These are phyloP conservation scores for Friedmanniomyces simplex DNA, from an alignment of 495 filamentous ascomycete genomes.

Conservation along the genomic window DNA sequence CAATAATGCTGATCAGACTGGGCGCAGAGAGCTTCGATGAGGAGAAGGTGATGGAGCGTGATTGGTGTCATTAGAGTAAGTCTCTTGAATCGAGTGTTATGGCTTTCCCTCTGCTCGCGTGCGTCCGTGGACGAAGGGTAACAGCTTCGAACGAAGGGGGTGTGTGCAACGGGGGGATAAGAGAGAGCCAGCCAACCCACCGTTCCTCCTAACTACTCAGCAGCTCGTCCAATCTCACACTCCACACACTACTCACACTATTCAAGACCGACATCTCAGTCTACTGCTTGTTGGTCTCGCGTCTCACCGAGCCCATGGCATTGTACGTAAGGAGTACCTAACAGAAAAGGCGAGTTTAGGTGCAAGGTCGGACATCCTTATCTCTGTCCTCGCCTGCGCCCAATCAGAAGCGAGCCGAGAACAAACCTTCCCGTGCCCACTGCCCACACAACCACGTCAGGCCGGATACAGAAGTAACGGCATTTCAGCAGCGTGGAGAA, in stretches of 20 bases:
- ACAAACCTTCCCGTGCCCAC: too few species aligned
- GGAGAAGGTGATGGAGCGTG: constrained; percentile 11
- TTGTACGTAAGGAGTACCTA: constrained; percentile 4
- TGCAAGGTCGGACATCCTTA: not conserved
- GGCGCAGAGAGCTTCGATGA: constrained; percentile 5
- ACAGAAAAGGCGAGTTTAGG: not conserved
- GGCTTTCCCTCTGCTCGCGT: not conserved
- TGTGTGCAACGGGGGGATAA: not conserved
- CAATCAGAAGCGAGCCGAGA: too few species aligned
- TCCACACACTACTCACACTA: too few species aligned
- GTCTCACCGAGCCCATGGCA: not conserved
- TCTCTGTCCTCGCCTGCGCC: too few species aligned
- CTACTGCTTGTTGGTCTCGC: not conserved
- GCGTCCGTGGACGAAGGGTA: not conserved
- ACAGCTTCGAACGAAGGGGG: not conserved
- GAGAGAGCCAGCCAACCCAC: not conserved
- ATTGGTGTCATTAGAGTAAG: constrained; percentile 14
- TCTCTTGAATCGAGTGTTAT: not conserved
- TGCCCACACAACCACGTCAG: too few species aligned
- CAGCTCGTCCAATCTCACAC: not conserved
- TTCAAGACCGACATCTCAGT: too few species aligned
- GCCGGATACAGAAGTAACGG: too few species aligned
- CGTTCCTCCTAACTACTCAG: not conserved
- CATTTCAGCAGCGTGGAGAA: too few species aligned
- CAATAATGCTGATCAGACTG: not conserved